Base-by-base conservation (phyloP, 768 basidiomycete species). In the Suillus clintonianus region DNA sequence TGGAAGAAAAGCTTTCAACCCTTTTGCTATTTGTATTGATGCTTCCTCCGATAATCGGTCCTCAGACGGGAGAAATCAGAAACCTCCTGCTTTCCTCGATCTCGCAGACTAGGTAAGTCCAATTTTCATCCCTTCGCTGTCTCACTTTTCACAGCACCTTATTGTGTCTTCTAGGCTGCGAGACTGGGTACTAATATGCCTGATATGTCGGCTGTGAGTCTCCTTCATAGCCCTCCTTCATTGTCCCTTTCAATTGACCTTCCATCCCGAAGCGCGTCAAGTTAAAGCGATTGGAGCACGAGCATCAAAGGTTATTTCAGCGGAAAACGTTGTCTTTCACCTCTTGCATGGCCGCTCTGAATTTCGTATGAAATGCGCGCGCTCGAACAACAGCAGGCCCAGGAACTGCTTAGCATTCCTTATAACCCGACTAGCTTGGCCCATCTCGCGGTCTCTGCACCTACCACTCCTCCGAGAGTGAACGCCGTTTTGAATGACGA, bases 351-450 rank as follows among this genome's bases (percentile, higher is more conserved):
- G n/a, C n/a, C n/a, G n/a, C n/a, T n/a, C n/a, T n/a, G n/a, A n/a
- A n/a, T n/a, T n/a, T n/a, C n/a, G n/a, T n/a, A 97, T 70, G 95
- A 97, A 79, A 97, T 97, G 96, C 90, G 91, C 61, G 88, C 84
- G 60, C 85, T 99, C 67, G 95, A 98, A 79, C 89, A 91, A 67
- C 89, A 94, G 76, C 96, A 99, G 78, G 89, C 88, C 14, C 89
- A 91, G 67, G 92, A 95, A 73, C 83, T 95, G 43, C 86, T 95
- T 71, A 85, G 77, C 68, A 83, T 94, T 69, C 90, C 91, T 41
- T 86, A 85, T 72, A 89, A 91, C 65, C 66, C 83, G n/a, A 79
- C 79, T 65, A 81, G 81, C 63, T 78, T 80, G 5, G 80, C 82
- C 57, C 91, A 93, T 70, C 76, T 95, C 54, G 94, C 95, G 17